Evolutionary conservation across 225 moss, liverwort and hornwort genomes (phyloP).

Genomic region (Pleurozium schreberi): DNA sequence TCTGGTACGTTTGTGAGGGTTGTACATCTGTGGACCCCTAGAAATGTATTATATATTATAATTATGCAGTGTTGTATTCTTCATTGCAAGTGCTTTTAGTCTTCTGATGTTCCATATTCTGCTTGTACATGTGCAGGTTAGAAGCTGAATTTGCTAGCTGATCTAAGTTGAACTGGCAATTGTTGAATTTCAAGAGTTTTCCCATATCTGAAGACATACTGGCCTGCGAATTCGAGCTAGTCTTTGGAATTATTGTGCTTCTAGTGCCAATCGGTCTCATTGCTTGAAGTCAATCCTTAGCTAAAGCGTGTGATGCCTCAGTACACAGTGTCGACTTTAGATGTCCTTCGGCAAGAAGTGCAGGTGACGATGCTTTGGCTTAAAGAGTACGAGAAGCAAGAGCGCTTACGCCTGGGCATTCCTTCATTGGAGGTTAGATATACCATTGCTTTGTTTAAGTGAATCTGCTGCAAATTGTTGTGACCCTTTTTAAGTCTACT

Average conservation of each 20-base stretch:
- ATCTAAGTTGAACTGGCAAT: background rate
- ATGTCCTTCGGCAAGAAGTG: slow-evolving; percentile 32
- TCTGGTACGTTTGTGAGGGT: background rate
- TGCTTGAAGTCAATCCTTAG: background rate
- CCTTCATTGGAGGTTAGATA: slow-evolving; percentile 49
- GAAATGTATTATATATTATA: background rate
- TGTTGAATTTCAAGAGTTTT: background rate
- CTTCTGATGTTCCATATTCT: background rate
- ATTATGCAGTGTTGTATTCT: background rate
- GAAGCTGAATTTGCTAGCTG: background rate
- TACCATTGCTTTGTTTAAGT: background rate
- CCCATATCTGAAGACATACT: background rate
- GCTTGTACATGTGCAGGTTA: background rate
- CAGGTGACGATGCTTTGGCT: slow-evolving; percentile 27
- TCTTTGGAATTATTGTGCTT: background rate
- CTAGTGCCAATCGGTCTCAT: background rate
- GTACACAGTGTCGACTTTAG: slow-evolving; percentile 5
- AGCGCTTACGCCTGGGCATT: slow-evolving; percentile 48
- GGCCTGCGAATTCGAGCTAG: background rate
- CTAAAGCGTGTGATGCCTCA: background rate
- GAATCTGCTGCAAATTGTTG: background rate
- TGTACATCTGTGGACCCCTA: background rate
- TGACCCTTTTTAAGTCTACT: background rate
- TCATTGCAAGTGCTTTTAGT: background rate
- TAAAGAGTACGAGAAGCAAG: slow-evolving; percentile 42